Conservation (phyloP, 495 filamentous ascomycete species). For the Coniosporium apollinis region DNA sequence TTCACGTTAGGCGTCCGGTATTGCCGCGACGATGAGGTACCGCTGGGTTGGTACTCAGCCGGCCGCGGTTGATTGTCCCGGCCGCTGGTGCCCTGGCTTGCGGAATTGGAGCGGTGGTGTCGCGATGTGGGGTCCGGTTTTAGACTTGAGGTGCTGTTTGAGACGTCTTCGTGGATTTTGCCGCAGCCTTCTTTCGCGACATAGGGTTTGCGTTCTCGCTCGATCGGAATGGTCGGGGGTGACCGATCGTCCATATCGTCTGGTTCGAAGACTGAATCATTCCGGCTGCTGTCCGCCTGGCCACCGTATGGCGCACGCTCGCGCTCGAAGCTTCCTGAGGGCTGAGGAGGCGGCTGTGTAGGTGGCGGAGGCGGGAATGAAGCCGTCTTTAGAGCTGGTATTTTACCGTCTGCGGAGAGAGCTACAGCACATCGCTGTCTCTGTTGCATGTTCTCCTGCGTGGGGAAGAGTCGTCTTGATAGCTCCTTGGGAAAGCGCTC, state of each 20-base stretch:
- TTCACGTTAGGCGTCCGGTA: not conserved
- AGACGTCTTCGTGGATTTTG: conserved; percentile 35
- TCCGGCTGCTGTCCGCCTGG: conserved; percentile 13
- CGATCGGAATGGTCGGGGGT: conserved; percentile 32
- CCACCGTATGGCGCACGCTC: conserved; percentile 33
- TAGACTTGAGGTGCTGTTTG: not conserved
- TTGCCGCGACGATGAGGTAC: not conserved
- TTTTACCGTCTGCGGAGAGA: conserved; percentile 12
- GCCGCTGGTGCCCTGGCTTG: too few relatives aligned
- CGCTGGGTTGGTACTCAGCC: not conserved
- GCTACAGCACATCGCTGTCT: conserved; percentile 20
- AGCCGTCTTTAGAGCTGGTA: conserved; percentile 7
- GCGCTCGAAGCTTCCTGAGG: conserved; percentile 25
- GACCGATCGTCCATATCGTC: conserved; percentile 31
- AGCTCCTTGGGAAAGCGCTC: conserved; percentile 71
- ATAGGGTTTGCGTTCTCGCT: conserved; percentile 49
- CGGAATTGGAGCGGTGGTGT: too few relatives aligned
- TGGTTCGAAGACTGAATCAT: conserved; percentile 10
- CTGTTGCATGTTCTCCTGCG: conserved; percentile 14
- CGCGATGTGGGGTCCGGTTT: not conserved
- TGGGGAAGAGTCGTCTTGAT: conserved; percentile 53
- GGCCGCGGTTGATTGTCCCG: too few relatives aligned
- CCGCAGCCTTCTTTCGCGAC: conserved; percentile 36
- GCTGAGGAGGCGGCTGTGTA: not conserved
- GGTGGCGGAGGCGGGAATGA: conserved; percentile 12